Percentiles rank a stretch among this genome's conserved stretches.
Conservation (phyloP, 495 filamentous ascomycete species). For the Astrocystis sublimbata region DNA sequence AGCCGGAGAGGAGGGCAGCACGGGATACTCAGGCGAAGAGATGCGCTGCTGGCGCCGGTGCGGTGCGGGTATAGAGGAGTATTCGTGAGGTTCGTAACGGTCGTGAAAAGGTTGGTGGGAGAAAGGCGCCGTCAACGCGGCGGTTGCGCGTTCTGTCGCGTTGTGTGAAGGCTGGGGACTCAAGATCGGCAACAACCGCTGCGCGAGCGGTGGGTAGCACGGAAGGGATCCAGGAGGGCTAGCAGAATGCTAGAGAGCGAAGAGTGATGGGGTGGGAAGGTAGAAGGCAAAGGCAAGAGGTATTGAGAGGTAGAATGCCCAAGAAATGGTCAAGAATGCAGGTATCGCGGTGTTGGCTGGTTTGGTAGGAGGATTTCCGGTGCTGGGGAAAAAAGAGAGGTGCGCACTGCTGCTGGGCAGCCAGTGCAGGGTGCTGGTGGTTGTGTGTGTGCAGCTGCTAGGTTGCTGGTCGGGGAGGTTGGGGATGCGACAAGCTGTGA, state of each 20-base stretch:
- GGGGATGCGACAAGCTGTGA: conserved; percentile 19
- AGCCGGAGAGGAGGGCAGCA: conserved; percentile 29
- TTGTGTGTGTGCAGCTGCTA: neutral
- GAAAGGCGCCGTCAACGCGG: conserved; percentile 43
- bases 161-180: conserved; percentile 39
- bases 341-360: too few species aligned
- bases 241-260: neutral
- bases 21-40: conserved; percentile 34
- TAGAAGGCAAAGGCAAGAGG: too few species aligned
- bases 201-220: conserved; percentile 3
- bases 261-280: neutral
- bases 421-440: too few species aligned
- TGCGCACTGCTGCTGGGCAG: neutral
- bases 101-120: conserved; percentile 36
- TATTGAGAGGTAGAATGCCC: neutral
- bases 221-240: neutral
- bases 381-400: neutral
- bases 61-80: conserved; percentile 26
- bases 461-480: conserved; percentile 13
- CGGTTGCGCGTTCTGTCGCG: conserved; percentile 40
- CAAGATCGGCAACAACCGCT: conserved; percentile 39
- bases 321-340: neutral
- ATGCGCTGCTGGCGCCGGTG: conserved; percentile 49
- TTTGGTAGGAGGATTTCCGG: too few species aligned
- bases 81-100: conserved; percentile 46